A percentile compares a stretch with the other conserved stretches of the same genome.
Evolutionary conservation across 2,329 filamentous ascomycete species (phyloP).

Genomic region (Arthroderma sp.): DNA sequence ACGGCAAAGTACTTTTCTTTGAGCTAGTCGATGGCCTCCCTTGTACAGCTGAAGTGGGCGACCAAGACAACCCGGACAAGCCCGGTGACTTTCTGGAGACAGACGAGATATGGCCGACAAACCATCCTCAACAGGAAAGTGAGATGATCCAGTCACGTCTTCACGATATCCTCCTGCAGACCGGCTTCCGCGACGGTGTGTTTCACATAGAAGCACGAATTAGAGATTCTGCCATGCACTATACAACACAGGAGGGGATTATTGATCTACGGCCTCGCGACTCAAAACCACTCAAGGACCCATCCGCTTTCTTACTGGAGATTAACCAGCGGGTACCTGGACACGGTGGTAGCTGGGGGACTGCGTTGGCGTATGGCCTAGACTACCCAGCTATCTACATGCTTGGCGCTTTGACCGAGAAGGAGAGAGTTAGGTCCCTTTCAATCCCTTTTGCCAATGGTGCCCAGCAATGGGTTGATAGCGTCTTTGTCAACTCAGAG

Average conservation of each 20-base stretch:
- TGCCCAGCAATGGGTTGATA: neutral
- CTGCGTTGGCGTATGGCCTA: slow-evolving; percentile 13
- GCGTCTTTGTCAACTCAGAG: neutral
- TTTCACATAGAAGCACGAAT: slow-evolving; percentile 4
- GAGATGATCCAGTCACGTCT: neutral
- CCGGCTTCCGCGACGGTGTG: slow-evolving; percentile 2
- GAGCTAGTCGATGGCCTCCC: slow-evolving; percentile 31
- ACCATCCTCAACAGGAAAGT: neutral
- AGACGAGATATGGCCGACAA: neutral
- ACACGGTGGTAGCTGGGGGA: slow-evolving; percentile 3
- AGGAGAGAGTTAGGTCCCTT: neutral
- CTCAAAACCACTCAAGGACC: neutral
- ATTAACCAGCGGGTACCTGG: slow-evolving; percentile 19
- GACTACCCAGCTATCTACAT: slow-evolving; percentile 12
- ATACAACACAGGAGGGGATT: neutral
- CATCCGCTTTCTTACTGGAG: slow-evolving; percentile 14
- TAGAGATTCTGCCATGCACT: neutral
- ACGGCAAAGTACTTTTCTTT: slow-evolving; percentile 30
- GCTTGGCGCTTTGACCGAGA: neutral
- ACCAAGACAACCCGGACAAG: neutral
- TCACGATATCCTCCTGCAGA: neutral
- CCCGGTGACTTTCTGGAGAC: slow-evolving; percentile 1
- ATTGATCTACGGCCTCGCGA: neutral
- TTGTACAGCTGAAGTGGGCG: slow-evolving; percentile 14
- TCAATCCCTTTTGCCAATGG: neutral